Base-by-base conservation (phyloP, 2,329 filamentous ascomycete species). In the Epicoccum sorghinum region DNA sequence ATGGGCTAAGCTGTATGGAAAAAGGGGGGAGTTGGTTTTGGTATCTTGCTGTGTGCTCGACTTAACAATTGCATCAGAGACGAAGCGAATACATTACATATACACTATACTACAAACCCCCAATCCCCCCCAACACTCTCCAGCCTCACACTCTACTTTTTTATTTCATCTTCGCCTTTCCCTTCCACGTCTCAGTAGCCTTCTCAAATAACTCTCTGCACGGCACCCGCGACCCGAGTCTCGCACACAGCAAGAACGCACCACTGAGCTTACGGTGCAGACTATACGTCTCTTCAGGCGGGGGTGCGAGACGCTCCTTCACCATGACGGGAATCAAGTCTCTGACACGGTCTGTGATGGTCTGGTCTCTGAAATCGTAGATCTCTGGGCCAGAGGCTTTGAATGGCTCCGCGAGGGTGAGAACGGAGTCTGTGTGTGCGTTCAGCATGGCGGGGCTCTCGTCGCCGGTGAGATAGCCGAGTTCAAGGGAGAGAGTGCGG, bases 261-360 rank as follows among this genome's bases (percentile, higher is more conserved):
- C 95, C 95, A 73, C 92, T 96, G 49, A 99, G 78, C 79, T 99
- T 99, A 57, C 95, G 85, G 76, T 99, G 95, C 67, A 99, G 77
- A 72, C 89, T 93, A 71, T 99, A 99, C 47, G 95, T 99, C 81
- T 99, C 95, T 78, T 99, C 96, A 0, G 95, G 95, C 23, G 96
- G 95, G 23, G 95, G 93, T 13, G 91, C 86, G 18, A 99, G 78
- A 32, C 95, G 80, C 79, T 99, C 95, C 52, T 86, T 85, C 41
- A 99, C 82, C 95, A 99, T 99, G 47, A 96, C 80, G 13, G 95
- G 95, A 62, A 99, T 98, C 47, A 96, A 82, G 3, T 81, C 84
- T 67, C 93, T 87, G 52, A 99, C 93, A 39, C 96, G 84, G 69
- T 98, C 93, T 1, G 95, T 99, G 64, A 99, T 98, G 1, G 93